Base-by-base conservation (phyloP, 371 early-diverging fungal genomes). In the Syncephalis fuscata region DNA sequence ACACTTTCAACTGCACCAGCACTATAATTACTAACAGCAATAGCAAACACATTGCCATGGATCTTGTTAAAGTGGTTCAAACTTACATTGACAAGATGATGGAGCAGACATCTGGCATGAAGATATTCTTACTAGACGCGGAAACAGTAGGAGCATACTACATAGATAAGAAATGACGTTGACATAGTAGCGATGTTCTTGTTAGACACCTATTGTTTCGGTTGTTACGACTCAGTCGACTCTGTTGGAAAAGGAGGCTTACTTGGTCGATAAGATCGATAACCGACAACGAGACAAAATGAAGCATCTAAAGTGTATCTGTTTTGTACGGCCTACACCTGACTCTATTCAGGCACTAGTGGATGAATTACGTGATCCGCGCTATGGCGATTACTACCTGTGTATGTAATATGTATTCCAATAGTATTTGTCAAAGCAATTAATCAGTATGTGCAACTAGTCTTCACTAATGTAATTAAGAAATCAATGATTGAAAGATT, bases 331-430 rank as follows among this genome's bases (percentile, higher is more conserved):
- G 37, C 94, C 96, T 0, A 81, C 89, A 0, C 66, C 73, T 8
- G 81, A 86, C 32, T 79, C 85, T 3, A 62, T 95, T 16, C 86
- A 83, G 48, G 75, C 71, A 39, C 58, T 97, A 46, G 72, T 86
- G 26, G 86, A 88, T 43, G 96, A 97, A 64, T 65, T 97, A 36
- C 62, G 83, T 46, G 84, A 83, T 24, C 95, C 96, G 1, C 70
- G 79, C 39, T 97, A 92, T 60, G 85, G 85, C 43, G 90, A 90
- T 51, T 97, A 97, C 59, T 86, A 92, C 54, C 66, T 97, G 16
- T 92, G 88, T 85, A 71, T 27, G 74, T 24, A 37, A 7, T 9
- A 11, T 23, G 23, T 44, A n/a, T n/a, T n/a, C n/a, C n/a, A n/a
- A n/a, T n/a, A n/a, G n/a, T n/a, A n/a, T n/a, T n/a, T n/a, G n/a